Evolutionary conservation across 352 stramenopile genomes (phyloP), one percentile per base, ranked within the genome.

Genomic region (Phytophthora pseudosyringae): DNA sequence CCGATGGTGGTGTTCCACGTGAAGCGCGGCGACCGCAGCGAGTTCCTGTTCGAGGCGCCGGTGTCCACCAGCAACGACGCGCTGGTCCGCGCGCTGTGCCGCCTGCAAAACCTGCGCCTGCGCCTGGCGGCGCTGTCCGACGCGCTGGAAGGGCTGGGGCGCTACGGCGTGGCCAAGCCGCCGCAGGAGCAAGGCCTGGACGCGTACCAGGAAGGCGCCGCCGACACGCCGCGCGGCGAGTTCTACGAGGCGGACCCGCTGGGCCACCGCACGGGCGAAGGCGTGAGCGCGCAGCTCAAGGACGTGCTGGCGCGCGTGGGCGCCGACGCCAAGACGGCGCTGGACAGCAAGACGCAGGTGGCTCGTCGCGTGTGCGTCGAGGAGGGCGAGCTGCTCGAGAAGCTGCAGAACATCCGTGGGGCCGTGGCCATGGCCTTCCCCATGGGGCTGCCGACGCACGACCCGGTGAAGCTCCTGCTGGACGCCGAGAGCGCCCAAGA

Each of bases 381-480:
- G 18, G 64, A 84, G 41, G 69, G 70, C 5, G 72, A 80, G 11
- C 73, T 99, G 16, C 51, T 94, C 28, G 94, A 99, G 61, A 98
- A 98, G 69, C 80, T 99, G 39, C 80, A 92, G 58, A 97, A 95
- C 67, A 93, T 98, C 38, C 78, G 91, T 5, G 93, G 91, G 16
- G 93, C 93, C 8, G 89, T 98, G 31, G 96, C 82, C 56, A 97
- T 97, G 80, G 91, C 91, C n/a, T 99, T 97, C 69, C 97, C 97
- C 7, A 98, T 97, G 90, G 97, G 95, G 0, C 76, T 99, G 13
- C 94, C 97, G 15, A 67, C 84, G 25, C 90, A 92, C 71, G 95
- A 99, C 74, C 78, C 90, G 4, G 81, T 98, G 21, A 80, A 84
- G 61, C 73, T 89, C 25, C 80, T 96, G 51, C 72, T 98, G 53